Conservation (phyloP, 768 basidiomycete species). For the Crucibulum laeve region DNA sequence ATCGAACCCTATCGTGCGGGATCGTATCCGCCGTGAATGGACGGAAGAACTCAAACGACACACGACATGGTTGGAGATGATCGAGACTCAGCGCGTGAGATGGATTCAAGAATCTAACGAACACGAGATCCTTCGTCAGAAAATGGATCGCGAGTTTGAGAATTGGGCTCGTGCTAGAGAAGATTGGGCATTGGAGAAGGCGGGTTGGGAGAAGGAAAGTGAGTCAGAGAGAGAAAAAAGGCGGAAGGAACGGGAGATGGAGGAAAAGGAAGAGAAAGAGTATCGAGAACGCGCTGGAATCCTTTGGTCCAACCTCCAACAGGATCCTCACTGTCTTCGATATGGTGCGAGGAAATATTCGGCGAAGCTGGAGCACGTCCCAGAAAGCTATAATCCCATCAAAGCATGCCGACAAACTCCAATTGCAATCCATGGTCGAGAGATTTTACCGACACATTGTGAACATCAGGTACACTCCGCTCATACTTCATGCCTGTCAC, state of each 20-base stretch:
- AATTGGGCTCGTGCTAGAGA: no score
- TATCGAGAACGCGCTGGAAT: background rate
- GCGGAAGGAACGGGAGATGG: background rate
- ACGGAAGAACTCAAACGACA: background rate
- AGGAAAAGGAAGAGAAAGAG: conserved; percentile 1
- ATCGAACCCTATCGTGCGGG: conserved; percentile 1
- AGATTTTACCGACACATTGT: conserved; percentile 1
- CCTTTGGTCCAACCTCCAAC: background rate
- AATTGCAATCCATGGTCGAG: conserved; percentile 1
- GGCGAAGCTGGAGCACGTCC: conserved; percentile 1
- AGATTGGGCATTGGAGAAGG: background rate
- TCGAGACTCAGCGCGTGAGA: background rate
- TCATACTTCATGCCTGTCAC: background rate
- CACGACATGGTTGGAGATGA: background rate
- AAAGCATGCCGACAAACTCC: background rate
- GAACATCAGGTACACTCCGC: background rate
- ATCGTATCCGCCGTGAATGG: background rate
- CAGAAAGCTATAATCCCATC: background rate
- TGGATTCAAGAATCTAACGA: background rate
- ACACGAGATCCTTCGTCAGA: background rate
- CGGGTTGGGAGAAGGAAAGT: conserved; percentile 1
- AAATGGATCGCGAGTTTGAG: conserved; percentile 1
- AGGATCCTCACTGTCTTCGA: background rate
- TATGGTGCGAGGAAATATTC: conserved; percentile 2
- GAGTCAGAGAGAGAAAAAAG: background rate